Base-by-base conservation (phyloP, 345 rosid genomes). In the Anacardium occidentale region DNA sequence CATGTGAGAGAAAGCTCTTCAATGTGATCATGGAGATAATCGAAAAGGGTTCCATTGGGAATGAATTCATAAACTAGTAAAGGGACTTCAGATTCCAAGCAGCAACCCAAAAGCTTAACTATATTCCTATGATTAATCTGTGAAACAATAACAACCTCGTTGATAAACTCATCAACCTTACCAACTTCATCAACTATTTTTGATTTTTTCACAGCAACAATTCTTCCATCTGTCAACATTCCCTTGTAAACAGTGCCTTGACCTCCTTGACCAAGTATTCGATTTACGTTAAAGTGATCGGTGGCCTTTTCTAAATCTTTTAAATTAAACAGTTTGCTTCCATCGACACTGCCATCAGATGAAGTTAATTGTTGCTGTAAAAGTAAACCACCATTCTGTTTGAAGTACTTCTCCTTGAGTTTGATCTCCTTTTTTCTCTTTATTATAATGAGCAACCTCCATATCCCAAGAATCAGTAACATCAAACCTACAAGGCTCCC, bases 1-100 rank as follows among this genome's bases (percentile, higher is more conserved):
- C 59, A 66, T 26, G 70, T 66, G 45, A 66, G 22, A 3, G 25
- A 40, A 66, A 66, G 42, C 25, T 66, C 70, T 50, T 66, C 45
- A 32, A 17, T 15, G 24, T 70, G 73, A 22, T 24, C 24, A 14
- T 70, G 65, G 14, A 70, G 29, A 70, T 70, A 70, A 1, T 58
- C 42, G 22, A 25, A 70, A 57, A 69, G 73, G 0, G 73, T 42
- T 40, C 64, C 73, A 15, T 57, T 69, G 10, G 69, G 69, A 12
- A 66, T 50, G 22, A 20, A 64, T 45, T 64, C 68, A 22, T 64
- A 40, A 18, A 44, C 52, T 12, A 58, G 29, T 58, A 25, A 58
- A 24, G 62, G 62, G 5, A 58, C 62, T 0, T 58, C 37, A 10
- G 51, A 8, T 25, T 21, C 51, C 17, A 64, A 21, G 22, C 68